These are phyloP conservation scores for Rhododendron mucronatum DNA, from an alignment of 148 eudicot genomes.

Conservation along the genomic window DNA sequence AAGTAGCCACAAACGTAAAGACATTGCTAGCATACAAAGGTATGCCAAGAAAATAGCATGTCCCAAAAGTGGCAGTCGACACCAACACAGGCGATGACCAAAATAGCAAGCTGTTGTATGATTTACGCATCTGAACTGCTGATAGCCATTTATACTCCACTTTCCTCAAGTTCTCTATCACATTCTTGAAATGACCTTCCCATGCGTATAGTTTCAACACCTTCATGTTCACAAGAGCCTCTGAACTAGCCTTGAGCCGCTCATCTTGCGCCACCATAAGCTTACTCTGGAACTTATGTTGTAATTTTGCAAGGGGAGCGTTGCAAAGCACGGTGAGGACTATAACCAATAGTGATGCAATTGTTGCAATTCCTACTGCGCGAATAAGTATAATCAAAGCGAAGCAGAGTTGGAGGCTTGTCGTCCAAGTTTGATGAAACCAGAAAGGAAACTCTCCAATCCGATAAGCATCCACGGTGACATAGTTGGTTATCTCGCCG, in stretches of 20 bases:
- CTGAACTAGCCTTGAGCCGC: slow-evolving; percentile 44
- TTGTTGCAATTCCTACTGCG: slow-evolving; percentile 43
- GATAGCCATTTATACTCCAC: slow-evolving; percentile 60
- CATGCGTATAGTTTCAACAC: slow-evolving; percentile 84
- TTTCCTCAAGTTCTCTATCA: slow-evolving; percentile 53
- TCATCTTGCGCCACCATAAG: slow-evolving; percentile 53
- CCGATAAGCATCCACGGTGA: slow-evolving; percentile 60
- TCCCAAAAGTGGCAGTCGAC: slow-evolving; percentile 76
- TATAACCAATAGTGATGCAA: slow-evolving; percentile 39
- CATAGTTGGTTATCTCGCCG: slow-evolving; percentile 73
- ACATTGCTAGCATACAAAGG: slow-evolving; percentile 78
- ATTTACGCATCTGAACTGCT: slow-evolving; percentile 56
- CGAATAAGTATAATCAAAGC: slow-evolving; percentile 36
- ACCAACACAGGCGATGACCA: slow-evolving; percentile 86
- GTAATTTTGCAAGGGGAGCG: slow-evolving; percentile 47
- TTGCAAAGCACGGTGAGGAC: slow-evolving; percentile 65
- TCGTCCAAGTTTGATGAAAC: slow-evolving; percentile 64
- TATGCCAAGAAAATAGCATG: slow-evolving; percentile 63
- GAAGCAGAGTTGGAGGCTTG: slow-evolving; percentile 49
- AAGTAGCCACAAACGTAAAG: slow-evolving; percentile 83
- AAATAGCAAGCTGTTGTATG: slow-evolving; percentile 62
- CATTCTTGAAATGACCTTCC: slow-evolving; percentile 75
- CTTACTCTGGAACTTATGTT: slow-evolving; percentile 40
- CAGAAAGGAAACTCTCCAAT: slow-evolving; percentile 84
- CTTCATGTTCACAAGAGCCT: slow-evolving; percentile 81